Evolutionary conservation across 345 rosid genomes (phyloP).

Genomic region (Anacardium occidentale): DNA sequence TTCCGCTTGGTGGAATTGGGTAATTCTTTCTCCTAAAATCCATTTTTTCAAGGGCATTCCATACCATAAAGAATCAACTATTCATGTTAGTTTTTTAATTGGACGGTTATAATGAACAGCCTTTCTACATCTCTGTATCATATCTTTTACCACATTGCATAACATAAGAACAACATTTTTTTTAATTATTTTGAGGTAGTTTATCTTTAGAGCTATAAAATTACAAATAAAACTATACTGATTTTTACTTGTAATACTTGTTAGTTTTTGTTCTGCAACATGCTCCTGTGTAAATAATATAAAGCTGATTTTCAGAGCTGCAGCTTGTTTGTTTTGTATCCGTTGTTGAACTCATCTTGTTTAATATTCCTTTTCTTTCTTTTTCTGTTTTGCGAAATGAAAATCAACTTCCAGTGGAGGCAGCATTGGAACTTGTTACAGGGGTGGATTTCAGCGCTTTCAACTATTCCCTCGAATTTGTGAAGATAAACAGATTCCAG

Average conservation of each 20-base stretch:
- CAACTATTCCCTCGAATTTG: slow-evolving; percentile 72
- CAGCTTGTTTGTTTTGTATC: background rate
- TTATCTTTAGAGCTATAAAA: background rate
- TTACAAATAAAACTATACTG: too few species aligned
- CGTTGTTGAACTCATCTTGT: background rate
- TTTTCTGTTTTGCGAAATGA: background rate
- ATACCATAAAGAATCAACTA: too few species aligned
- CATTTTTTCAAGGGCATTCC: background rate
- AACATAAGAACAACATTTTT: too few species aligned
- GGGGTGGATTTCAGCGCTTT: slow-evolving; percentile 89
- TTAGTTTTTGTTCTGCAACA: too few species aligned
- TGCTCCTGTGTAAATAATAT: background rate
- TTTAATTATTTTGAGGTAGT: too few species aligned
- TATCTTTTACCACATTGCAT: too few species aligned
- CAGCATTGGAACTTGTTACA: slow-evolving; percentile 87
- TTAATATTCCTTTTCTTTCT: background rate
- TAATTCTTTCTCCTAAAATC: background rate
- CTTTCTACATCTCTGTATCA: too few species aligned
- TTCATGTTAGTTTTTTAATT: background rate
- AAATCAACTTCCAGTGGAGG: slow-evolving; percentile 50
- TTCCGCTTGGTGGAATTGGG: background rate
- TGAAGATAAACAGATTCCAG: slow-evolving; percentile 70
- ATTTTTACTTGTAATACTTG: background rate
- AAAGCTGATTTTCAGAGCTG: background rate
- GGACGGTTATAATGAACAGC: background rate